Base-by-base conservation (phyloP, 2,329 filamentous ascomycete species). In the Sporothrix schenckii region DNA sequence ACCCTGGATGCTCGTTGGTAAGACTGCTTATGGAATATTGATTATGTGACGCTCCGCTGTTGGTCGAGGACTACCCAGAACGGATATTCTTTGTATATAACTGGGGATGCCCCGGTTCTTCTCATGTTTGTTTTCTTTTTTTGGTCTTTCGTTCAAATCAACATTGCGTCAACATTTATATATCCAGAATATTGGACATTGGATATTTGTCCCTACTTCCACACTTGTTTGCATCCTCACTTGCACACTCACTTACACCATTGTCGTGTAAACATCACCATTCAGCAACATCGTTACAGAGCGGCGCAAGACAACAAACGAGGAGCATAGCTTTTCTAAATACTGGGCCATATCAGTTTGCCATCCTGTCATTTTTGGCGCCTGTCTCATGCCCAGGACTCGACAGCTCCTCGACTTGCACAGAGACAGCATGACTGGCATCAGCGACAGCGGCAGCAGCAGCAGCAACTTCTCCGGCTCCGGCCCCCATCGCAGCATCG, bases 401-500 rank as follows among this genome's bases (percentile, higher is more conserved):
- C 16, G 60, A 21, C 21, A 70, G 27, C 54, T 72, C 39, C 24
- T 69, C 13, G 27, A 19, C 44, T 52, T 69, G 44, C 60, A 56
- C 69, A 60, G 67, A 2, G 34, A 61, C 13, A 69, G 21, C 60
- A 65, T 71, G 66, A 68, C 71, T 9, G 74, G 65, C 54, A 69
- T 72, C 27, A 72, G 70, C 70, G 61, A 60, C 41, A 67, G 54
- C 53, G 49, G 68, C 56, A 70, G 72, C 67, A 69, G 34, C 44
- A 69, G 72, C 68, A 54, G 65, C 58, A 60, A 39, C 39, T 66
- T 73, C 19, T 72, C 73, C 14, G 69, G 52, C 24, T 53, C 68
- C 30, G 65, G 52, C 50, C 69, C 66, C 39, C 71, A 68, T 49
- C 75, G 68, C 63, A 66, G 49, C 39, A 66, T 69, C 39, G 60